Percentiles rank a stretch among this genome's conserved stretches.
phyloP scores from a whole-genome alignment of 164 flowering plant species.

The Cinnamomum micranthum region DNA sequence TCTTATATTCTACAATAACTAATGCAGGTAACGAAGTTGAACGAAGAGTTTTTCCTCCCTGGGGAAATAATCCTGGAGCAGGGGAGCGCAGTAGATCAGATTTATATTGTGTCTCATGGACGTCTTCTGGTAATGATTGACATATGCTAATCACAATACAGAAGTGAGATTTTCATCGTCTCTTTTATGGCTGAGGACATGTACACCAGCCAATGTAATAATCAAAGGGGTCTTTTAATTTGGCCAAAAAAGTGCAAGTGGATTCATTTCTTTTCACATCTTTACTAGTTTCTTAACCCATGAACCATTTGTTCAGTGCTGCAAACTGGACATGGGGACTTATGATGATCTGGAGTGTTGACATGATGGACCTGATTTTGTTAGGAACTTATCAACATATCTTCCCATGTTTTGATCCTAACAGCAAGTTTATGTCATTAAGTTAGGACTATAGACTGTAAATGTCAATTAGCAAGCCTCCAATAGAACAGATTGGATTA shows the following conservation, averaged over 20 bases:
- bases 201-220: background rate
- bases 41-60: slow-evolving; percentile 26
- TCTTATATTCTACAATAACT: background rate
- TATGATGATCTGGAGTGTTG: no score
- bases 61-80: slow-evolving; percentile 29
- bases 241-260: no score
- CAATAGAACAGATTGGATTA: background rate
- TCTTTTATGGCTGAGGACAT: background rate
- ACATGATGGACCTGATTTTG: background rate
- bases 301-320: no score
- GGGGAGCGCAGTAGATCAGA: slow-evolving; percentile 25
- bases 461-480: background rate
- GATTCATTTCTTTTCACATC: no score
- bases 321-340: no score
- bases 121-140: slow-evolving; percentile 16
- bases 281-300: no score
- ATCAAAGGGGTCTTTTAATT: no score
- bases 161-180: background rate
- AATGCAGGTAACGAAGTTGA: slow-evolving; percentile 20
- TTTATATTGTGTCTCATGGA: slow-evolving; percentile 25
- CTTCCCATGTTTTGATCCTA: background rate
- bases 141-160: background rate
- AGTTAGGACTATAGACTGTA: background rate
- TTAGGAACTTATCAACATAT: background rate
- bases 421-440: background rate